Base-by-base conservation (phyloP, 2,329 filamentous ascomycete species). In the Penicillium sp. region DNA sequence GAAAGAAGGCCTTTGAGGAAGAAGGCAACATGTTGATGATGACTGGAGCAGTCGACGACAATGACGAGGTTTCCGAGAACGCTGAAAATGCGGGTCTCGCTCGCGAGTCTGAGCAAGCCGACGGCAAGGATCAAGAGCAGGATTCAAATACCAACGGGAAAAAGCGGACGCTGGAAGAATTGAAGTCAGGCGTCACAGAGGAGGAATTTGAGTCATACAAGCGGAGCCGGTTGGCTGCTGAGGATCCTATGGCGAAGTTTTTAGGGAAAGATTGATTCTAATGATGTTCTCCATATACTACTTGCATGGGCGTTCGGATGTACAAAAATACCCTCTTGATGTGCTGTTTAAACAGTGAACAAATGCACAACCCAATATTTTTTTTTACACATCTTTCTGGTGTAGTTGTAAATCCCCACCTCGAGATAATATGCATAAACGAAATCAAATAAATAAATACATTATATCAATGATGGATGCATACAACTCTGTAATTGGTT, bases 181-280 rank as follows among this genome's bases (percentile, higher is more conserved):
- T 96, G 82, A 86, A 89, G 67, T 85, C 85, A 23, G 90, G 89
- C 1, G 83, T 94, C 13, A 87, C 88, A 0, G 91, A 96, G 70
- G 89, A 89, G 55, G 91, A 96, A 64, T 83, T 96, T 78, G 93
- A 97, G 57, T 86, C 89, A 59, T 96, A 96, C 73, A 85, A 91
- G 66, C 84, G 86, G 65, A 93, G 91, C 72, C 82, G 88, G 62
- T 84, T 86, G 51, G 86, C 85, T 29, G 86, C 87, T 0, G 84
- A 91, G 62, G 93, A 96, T 77, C 93, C 93, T 0, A 96, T 96
- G 93, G 90, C 91, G 1, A 87, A 86, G 6, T 85, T 91, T 66
- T 74, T 96, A 45, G 89, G 89, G 25, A 89, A 86, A 71, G 89
- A 92, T 70, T 49, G 55, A 33, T 59, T 57, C n/a, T 63, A 52